These are phyloP conservation scores for Austroboletus festivus DNA, from an alignment of 768 basidiomycete species.

Conservation along the genomic window DNA sequence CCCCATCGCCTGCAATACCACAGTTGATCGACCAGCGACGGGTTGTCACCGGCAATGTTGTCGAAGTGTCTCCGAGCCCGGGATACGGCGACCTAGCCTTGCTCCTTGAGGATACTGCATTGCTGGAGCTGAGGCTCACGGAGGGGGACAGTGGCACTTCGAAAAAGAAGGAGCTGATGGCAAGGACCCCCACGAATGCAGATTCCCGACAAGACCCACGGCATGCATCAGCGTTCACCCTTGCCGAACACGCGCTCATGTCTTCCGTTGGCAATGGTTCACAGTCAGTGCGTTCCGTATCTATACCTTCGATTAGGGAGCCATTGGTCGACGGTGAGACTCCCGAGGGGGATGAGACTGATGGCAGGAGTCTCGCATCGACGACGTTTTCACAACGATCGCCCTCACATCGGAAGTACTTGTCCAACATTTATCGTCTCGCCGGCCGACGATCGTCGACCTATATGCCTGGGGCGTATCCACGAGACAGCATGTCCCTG, in stretches of 20 bases:
- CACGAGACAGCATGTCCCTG: slow-evolving; percentile 59
- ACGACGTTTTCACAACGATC: slow-evolving; percentile 51
- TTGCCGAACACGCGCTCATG: slow-evolving; percentile 15
- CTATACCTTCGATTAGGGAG: slow-evolving; percentile 31
- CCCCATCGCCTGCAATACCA: slow-evolving; percentile 25
- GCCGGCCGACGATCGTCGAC: slow-evolving; percentile 38
- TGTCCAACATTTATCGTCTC: slow-evolving; percentile 47
- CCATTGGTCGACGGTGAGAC: slow-evolving; percentile 22
- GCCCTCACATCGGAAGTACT: slow-evolving; percentile 43
- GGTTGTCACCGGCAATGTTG: slow-evolving; percentile 14
- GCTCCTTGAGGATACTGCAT: slow-evolving; percentile 55
- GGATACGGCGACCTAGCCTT: slow-evolving; percentile 50
- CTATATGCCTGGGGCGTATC: slow-evolving; percentile 39
- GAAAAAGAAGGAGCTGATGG: slow-evolving; percentile 8
- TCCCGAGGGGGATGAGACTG: slow-evolving; percentile 26
- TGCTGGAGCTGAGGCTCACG: slow-evolving; percentile 52
- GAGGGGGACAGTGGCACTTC: slow-evolving; percentile 35
- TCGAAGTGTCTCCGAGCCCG: slow-evolving; percentile 43
- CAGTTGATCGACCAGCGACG: slow-evolving; percentile 29
- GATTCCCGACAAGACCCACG: slow-evolving; percentile 24
- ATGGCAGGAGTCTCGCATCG: slow-evolving; percentile 31
- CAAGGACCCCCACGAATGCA: slow-evolving; percentile 24
- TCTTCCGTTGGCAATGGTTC: slow-evolving; percentile 22
- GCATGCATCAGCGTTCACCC: slow-evolving; percentile 20
- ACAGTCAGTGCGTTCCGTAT: slow-evolving; percentile 26